A percentile compares a stretch with the other conserved stretches of the same genome.
Evolutionary conservation across 179 eudicot genomes (phyloP).

Genomic region (Camellia oleifera): DNA sequence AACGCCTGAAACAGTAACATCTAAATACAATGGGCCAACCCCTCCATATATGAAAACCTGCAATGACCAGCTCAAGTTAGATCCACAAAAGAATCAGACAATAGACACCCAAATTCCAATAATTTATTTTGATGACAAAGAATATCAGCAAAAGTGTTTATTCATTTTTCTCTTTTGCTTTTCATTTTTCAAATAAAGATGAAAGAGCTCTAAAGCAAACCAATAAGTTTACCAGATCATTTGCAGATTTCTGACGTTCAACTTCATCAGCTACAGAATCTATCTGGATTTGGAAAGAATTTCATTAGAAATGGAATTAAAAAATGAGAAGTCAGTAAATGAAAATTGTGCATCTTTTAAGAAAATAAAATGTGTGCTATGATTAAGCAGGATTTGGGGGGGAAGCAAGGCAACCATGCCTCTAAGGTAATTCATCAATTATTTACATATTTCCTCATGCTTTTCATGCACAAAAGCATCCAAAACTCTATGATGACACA

Average conservation of each 20-base stretch:
- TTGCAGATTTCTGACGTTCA: constrained; percentile 61
- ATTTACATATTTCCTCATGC: not conserved
- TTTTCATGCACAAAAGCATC: not conserved
- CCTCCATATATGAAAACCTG: constrained; percentile 98
- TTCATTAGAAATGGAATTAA: constrained; percentile 12
- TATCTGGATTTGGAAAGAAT: constrained; percentile 47
- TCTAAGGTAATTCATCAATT: not conserved
- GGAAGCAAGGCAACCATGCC: not conserved
- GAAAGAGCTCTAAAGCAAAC: not conserved
- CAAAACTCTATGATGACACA: not conserved
- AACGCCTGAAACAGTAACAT: constrained; percentile 83
- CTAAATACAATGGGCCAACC: constrained; percentile 88
- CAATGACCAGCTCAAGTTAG: constrained; percentile 21
- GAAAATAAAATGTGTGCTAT: not conserved
- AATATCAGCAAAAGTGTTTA: not conserved
- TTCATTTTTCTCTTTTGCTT: not conserved
- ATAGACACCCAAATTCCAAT: not conserved
- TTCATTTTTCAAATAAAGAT: not conserved
- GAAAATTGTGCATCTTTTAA: not conserved
- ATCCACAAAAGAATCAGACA: not conserved
- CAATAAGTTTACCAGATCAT: constrained; percentile 66
- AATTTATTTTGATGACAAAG: not conserved
- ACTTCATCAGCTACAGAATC: constrained; percentile 96
- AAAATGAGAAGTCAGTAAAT: constrained; percentile 6
- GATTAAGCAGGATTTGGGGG: not conserved